Evolutionary conservation across 176 grass and related monocot genomes (phyloP).

Genomic region (Chrysopogon serrulatus): DNA sequence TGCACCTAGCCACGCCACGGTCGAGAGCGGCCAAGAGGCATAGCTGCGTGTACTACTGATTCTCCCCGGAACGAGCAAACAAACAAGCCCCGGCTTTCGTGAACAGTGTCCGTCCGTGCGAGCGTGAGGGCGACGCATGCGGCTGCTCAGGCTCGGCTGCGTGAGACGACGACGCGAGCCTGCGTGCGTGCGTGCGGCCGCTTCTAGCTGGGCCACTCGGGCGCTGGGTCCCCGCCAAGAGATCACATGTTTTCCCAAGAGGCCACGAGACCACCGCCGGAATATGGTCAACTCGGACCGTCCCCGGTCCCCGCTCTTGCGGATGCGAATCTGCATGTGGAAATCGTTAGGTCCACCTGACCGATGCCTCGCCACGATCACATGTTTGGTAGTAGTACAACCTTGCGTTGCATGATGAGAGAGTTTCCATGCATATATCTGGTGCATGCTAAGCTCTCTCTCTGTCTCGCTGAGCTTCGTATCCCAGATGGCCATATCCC

Average conservation of each 20-base stretch:
- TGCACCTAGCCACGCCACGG: not conserved
- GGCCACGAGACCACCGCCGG: not conserved
- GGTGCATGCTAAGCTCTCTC: too few relatives aligned
- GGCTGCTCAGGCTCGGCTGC: not conserved
- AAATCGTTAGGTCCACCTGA: slow-evolving; percentile 28
- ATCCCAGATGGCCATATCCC: too few relatives aligned
- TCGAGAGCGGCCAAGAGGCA: not conserved
- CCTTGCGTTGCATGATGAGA: not conserved
- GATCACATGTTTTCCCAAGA: too few relatives aligned
- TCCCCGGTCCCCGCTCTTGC: too few relatives aligned
- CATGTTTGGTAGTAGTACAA: not conserved
- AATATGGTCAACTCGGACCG: not conserved
- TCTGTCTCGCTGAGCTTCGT: not conserved
- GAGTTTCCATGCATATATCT: not conserved
- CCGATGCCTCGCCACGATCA: slow-evolving; percentile 1
- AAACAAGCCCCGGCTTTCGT: not conserved
- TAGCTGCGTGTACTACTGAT: not conserved
- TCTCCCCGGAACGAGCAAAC: not conserved
- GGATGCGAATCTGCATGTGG: slow-evolving; percentile 22
- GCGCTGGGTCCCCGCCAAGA: too few relatives aligned
- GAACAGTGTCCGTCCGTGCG: not conserved
- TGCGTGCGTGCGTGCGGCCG: not conserved
- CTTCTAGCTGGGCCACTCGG: slow-evolving; percentile 15
- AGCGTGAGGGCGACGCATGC: too few relatives aligned
- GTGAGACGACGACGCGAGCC: not conserved